Conservation (phyloP, 2,329 filamentous ascomycete species). For the Colletotrichum lentis region DNA sequence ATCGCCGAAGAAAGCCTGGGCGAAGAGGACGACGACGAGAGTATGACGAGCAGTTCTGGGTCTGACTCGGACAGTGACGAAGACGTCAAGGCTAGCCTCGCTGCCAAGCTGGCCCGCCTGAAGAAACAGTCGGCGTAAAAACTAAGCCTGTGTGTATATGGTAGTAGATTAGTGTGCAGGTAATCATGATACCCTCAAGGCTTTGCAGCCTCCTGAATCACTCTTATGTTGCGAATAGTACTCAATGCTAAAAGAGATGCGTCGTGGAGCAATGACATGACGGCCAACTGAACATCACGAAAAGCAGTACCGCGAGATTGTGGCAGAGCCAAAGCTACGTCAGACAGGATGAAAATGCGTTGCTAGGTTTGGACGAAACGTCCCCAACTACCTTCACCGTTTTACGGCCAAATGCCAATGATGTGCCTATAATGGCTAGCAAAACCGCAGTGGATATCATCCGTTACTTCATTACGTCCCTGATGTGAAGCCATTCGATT, state of each 20-base stretch:
- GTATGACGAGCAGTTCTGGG: constrained; percentile 54
- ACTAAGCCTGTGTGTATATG: background rate
- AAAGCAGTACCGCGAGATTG: background rate
- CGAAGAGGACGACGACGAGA: constrained; percentile 46
- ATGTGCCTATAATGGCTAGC: constrained; percentile 9
- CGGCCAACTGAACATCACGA: background rate
- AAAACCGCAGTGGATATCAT: constrained; percentile 14
- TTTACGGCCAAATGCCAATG: constrained; percentile 8
- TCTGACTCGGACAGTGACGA: constrained; percentile 43
- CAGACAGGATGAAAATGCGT: background rate
- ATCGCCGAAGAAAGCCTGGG: constrained; percentile 52
- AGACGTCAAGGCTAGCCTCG: constrained; percentile 30
- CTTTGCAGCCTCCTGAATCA: background rate
- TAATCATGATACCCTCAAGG: constrained; percentile 24
- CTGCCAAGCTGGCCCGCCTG: constrained; percentile 33
- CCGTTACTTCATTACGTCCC: constrained; percentile 33
- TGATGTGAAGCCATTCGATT: constrained; percentile 30
- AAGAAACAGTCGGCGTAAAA: constrained; percentile 13
- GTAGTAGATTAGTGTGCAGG: background rate
- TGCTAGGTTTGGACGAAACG: background rate
- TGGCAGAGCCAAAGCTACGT: background rate
- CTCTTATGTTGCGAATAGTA: background rate
- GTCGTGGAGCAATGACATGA: background rate
- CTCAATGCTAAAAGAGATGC: background rate
- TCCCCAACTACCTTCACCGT: background rate